These are phyloP conservation scores for Trichophyton rubrum DNA, from an alignment of 2,329 filamentous ascomycete species.

Conservation along the genomic window DNA sequence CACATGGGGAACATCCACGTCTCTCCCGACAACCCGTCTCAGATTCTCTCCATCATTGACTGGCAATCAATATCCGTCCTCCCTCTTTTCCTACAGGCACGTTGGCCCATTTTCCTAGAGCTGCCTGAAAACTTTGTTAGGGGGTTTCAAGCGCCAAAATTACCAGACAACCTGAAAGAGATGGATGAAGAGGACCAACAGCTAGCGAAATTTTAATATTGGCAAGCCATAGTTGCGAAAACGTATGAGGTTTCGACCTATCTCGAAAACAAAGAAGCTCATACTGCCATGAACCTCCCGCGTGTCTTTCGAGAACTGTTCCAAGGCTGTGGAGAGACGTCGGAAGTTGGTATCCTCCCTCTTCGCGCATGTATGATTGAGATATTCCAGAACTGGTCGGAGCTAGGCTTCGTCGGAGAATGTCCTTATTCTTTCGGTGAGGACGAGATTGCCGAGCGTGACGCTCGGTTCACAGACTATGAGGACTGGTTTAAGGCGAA, in stretches of 20 bases:
- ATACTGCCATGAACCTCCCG: conserved; percentile 18
- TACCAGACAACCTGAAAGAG: neutral
- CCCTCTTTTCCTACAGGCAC: conserved; percentile 18
- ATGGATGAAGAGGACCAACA: neutral
- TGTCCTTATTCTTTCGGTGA: conserved; percentile 20
- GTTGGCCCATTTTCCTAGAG: conserved; percentile 5
- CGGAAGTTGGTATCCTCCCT: conserved; percentile 19
- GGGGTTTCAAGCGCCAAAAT: neutral
- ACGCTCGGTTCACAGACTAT: conserved; percentile 22
- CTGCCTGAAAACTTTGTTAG: neutral
- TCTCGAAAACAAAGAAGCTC: conserved; percentile 8
- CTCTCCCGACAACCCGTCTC: conserved; percentile 5
- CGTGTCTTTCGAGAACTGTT: conserved; percentile 22
- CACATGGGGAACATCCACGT: conserved; percentile 32
- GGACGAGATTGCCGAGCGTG: conserved; percentile 18
- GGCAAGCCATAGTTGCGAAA: neutral
- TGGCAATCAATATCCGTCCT: conserved; percentile 29
- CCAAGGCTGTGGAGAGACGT: conserved; percentile 21
- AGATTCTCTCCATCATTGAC: conserved; percentile 27
- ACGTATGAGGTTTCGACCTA: neutral
- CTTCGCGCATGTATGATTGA: conserved; percentile 24
- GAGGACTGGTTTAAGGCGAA: conserved; percentile 12
- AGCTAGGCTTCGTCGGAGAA: conserved; percentile 17
- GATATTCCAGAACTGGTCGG: conserved; percentile 18
- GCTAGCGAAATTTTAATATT: neutral